These are phyloP conservation scores for Psilocybe azurescens DNA, from an alignment of 768 basidiomycete genomes.

Conservation along the genomic window DNA sequence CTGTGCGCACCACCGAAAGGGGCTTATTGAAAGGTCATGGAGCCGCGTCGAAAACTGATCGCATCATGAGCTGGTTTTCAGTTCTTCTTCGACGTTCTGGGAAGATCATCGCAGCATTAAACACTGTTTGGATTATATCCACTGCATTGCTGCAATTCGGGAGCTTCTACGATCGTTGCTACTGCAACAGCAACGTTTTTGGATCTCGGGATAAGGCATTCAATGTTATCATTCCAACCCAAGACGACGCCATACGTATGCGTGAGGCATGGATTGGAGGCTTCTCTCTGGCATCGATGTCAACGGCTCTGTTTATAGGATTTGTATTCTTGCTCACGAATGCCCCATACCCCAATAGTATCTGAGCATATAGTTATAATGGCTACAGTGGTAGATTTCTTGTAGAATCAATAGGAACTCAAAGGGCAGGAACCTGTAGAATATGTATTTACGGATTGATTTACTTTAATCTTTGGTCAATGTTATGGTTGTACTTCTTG, in stretches of 20 bases:
- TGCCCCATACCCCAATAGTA: no score
- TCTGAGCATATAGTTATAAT: no score
- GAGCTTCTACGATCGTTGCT: conserved; percentile 38
- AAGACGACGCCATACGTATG: conserved; percentile 30
- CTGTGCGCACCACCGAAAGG: background rate
- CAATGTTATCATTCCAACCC: conserved; percentile 28
- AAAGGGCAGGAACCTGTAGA: no score
- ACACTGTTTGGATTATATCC: conserved; percentile 36
- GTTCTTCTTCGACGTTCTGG: conserved; percentile 34
- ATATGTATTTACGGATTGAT: no score
- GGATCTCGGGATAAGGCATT: conserved; percentile 31
- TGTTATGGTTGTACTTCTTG: no score
- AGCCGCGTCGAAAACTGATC: background rate
- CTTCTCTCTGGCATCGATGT: conserved; percentile 30
- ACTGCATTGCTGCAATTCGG: conserved; percentile 37
- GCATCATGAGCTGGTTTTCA: conserved; percentile 23
- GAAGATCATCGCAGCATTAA: conserved; percentile 33
- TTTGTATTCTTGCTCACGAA: background rate
- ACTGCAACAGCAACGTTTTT: conserved; percentile 40
- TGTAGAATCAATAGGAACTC: no score
- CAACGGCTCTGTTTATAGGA: conserved; percentile 25
- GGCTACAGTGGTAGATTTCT: no score
- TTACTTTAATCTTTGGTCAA: no score
- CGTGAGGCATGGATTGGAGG: conserved; percentile 42
- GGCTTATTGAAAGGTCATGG: background rate